Evolutionary conservation across 2,329 filamentous ascomycete species (phyloP), one percentile per base, ranked within the genome.

Genomic region (Xylariaceae sp.): DNA sequence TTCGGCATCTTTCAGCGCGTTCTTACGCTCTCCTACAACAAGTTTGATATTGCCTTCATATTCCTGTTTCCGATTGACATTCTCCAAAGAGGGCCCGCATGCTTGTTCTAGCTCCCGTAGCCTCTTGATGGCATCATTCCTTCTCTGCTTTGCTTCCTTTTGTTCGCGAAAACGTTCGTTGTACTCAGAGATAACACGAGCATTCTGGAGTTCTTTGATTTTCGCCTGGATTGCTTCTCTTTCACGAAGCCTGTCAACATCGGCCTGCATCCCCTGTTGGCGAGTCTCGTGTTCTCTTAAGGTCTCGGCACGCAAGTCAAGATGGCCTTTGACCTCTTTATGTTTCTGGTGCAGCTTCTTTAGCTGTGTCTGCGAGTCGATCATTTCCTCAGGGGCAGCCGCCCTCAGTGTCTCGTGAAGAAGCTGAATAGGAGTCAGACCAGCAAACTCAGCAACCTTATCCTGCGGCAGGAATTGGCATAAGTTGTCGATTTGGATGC

Each of bases 391-490:
- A 0, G 90, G 87, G 0, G 93, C 95, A 6, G 92, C 93, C 32
- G 95, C 95, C 68, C 92, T 86, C 60, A 96, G 87, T 0, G 95
- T 99, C 66, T 95, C 90, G 56, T 87, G 82, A 0, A 99, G 80
- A 19, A 97, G 82, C 44, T 96, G 89, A 12, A 96, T 79, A 0
- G 93, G 89, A 7, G 86, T 89, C 64, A 96, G 84, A 4, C 84
- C 89, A 4, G 95, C 91, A 70, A 99, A 99, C 69, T 97, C 93
- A 20, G 92, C 91, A 1, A 99, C 95, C 64, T 93, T 89, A 71
- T 99, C 95, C 73, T 99, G 95, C 0, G 95, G 95, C 44, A 99
- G 77, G 67, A 99, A 99, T 71, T 99, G 95, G 72, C 95, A 99
- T 2, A 99, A 81, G 65, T 99, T 99, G 77, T 99, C 95, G 62